Conservation (phyloP, 164 flowering plant species). For the Liriodendron chinense region DNA sequence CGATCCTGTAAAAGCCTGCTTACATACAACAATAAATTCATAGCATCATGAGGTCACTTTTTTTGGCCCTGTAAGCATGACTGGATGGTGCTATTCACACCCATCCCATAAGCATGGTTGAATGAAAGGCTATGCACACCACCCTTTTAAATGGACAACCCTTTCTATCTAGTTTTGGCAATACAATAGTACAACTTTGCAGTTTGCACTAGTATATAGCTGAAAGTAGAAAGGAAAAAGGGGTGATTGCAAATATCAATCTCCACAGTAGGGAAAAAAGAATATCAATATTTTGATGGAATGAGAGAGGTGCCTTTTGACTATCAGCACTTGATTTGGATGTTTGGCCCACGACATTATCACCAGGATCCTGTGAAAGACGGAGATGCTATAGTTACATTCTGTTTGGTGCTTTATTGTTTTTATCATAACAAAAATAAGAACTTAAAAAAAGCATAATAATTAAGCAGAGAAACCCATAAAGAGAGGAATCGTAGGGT, state of each 20-base stretch:
- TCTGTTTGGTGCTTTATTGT: not conserved
- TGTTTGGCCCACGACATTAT: not conserved
- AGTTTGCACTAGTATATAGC: no score
- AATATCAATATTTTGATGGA: not conserved
- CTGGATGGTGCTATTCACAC: no score
- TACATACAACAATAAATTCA: not conserved
- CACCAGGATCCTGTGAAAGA: conserved; percentile 13
- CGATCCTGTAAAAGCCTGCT: conserved; percentile 77
- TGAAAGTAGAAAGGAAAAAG: not conserved
- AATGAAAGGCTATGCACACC: no score
- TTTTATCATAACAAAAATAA: no score
- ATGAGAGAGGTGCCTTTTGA: conserved; percentile 8
- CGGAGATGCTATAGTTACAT: not conserved
- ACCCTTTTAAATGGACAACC: no score
- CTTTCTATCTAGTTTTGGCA: not conserved
- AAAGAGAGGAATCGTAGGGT: no score
- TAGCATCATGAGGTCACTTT: not conserved
- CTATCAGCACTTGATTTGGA: not conserved
- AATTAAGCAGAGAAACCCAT: no score
- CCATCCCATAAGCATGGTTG: no score
- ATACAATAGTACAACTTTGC: not conserved
- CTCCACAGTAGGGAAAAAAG: not conserved
- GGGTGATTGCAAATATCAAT: not conserved
- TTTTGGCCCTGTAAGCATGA: no score
- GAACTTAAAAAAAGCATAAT: no score